phyloP scores from a whole-genome alignment of 441 rosid species.

The Cnidoscolus chayamansa region DNA sequence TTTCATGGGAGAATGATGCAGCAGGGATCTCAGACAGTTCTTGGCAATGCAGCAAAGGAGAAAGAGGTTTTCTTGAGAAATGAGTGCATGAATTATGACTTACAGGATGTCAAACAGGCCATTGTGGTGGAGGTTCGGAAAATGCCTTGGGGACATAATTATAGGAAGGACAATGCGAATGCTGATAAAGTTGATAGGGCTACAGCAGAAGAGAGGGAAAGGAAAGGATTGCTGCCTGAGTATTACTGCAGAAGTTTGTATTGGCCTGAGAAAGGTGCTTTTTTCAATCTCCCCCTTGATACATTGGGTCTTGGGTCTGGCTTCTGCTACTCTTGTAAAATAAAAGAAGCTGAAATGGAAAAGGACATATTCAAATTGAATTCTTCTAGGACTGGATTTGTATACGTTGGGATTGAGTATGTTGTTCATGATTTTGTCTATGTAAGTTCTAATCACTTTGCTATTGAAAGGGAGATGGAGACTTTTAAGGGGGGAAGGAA shows the following conservation, averaged over 20 bases:
- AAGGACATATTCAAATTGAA: constrained; percentile 35
- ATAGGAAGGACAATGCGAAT: constrained; percentile 37
- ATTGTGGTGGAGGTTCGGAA: neutral
- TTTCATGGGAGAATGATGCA: too few species aligned
- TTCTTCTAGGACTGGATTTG: too few species aligned
- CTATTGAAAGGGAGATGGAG: constrained; percentile 33
- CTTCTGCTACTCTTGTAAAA: constrained; percentile 50
- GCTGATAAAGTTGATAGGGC: constrained; percentile 53
- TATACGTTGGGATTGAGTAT: too few species aligned
- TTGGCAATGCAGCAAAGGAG: too few species aligned
- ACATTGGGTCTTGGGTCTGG: constrained; percentile 61
- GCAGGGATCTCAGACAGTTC: too few species aligned
- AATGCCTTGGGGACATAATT: constrained; percentile 71
- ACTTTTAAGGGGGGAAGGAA: constrained; percentile 68
- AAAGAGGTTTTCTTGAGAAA: too few species aligned
- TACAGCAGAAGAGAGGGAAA: constrained; percentile 66
- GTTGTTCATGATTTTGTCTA: too few species aligned
- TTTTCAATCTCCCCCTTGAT: constrained; percentile 54
- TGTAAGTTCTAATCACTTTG: constrained; percentile 42
- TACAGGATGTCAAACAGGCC: too few species aligned
- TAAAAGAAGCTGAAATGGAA: constrained; percentile 37
- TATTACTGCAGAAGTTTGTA: constrained; percentile 75
- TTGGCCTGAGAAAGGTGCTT: constrained; percentile 76
- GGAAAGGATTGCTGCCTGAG: constrained; percentile 54
- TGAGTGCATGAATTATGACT: too few species aligned